These are phyloP conservation scores for Lactarius sanguifluus DNA, from an alignment of 768 basidiomycete genomes.

Conservation along the genomic window DNA sequence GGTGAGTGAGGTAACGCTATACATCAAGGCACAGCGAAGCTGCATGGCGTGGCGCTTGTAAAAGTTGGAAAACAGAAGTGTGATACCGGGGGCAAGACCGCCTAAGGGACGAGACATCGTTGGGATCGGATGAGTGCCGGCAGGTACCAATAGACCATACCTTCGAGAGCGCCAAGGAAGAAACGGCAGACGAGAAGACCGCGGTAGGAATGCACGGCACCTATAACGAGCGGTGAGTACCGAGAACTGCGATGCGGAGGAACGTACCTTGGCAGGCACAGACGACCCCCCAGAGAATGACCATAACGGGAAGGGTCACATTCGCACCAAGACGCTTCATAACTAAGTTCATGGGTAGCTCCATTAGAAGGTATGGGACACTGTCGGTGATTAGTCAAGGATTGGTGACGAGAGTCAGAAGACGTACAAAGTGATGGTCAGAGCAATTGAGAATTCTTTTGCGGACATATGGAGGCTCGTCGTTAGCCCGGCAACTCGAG, in stretches of 20 bases:
- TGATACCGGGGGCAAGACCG: conserved; percentile 47
- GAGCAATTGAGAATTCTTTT: neutral
- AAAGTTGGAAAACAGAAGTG: conserved; percentile 33
- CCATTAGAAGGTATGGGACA: conserved; percentile 33
- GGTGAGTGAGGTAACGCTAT: conserved; percentile 46
- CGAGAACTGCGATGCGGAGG: neutral
- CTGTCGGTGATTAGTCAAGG: conserved; percentile 31
- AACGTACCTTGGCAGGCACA: conserved; percentile 56
- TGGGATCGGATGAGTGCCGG: neutral
- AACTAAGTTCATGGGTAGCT: conserved; percentile 33
- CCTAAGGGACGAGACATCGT: conserved; percentile 12
- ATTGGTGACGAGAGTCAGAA: neutral
- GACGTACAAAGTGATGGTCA: conserved; percentile 23
- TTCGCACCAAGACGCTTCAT: conserved; percentile 51
- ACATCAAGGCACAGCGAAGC: conserved; percentile 42
- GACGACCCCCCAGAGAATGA: conserved; percentile 63
- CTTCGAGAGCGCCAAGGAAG: conserved; percentile 57
- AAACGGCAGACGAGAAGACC: conserved; percentile 53
- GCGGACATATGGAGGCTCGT: conserved; percentile 33
- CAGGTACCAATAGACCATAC: conserved; percentile 32
- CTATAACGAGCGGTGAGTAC: conserved; percentile 31
- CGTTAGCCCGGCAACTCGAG: conserved; percentile 36
- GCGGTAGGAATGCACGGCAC: conserved; percentile 48
- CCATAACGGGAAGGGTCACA: conserved; percentile 59
- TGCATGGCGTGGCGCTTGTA: conserved; percentile 34